These are phyloP conservation scores for Debaryomyces castellii DNA, from an alignment of 805 yeast genomes.

Conservation along the genomic window DNA sequence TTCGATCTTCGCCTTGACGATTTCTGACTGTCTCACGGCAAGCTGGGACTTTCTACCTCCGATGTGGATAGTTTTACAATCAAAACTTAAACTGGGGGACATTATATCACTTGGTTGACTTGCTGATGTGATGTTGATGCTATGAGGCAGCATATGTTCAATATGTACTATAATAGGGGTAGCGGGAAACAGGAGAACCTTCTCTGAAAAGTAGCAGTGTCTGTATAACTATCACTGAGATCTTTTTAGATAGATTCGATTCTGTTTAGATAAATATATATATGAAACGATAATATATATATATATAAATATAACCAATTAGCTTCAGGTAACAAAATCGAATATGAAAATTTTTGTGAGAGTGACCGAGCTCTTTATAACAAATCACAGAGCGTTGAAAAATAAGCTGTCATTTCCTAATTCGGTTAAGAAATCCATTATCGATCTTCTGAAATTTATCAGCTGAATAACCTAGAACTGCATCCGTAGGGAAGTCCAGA, in stretches of 20 bases:
- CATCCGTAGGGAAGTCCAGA: not conserved
- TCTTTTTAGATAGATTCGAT: not conserved
- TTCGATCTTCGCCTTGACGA: conserved; percentile 62
- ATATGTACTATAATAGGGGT: not conserved
- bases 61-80: conserved; percentile 37
- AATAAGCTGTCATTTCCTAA: conserved; percentile 1
- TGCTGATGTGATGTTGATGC: not conserved
- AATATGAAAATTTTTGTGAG: not conserved
- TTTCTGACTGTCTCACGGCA: conserved; percentile 84
- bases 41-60: conserved; percentile 89
- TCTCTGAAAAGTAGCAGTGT: not conserved
- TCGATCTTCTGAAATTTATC: not conserved
- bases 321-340: not conserved
- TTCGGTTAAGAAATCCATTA: not conserved
- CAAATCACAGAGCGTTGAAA: not conserved
- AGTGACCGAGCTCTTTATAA: conserved; percentile 1
- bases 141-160: conserved; percentile 1
- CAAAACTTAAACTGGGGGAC: not conserved
- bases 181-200: not conserved
- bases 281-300: not conserved
- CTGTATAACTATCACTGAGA: not conserved
- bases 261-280: not conserved
- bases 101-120: not conserved
- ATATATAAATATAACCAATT: not conserved
- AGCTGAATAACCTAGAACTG: not conserved